Percentiles rank a stretch among this genome's conserved stretches.
Evolutionary conservation across 805 yeast species (phyloP).

Genomic region (Ogataea corticis): DNA sequence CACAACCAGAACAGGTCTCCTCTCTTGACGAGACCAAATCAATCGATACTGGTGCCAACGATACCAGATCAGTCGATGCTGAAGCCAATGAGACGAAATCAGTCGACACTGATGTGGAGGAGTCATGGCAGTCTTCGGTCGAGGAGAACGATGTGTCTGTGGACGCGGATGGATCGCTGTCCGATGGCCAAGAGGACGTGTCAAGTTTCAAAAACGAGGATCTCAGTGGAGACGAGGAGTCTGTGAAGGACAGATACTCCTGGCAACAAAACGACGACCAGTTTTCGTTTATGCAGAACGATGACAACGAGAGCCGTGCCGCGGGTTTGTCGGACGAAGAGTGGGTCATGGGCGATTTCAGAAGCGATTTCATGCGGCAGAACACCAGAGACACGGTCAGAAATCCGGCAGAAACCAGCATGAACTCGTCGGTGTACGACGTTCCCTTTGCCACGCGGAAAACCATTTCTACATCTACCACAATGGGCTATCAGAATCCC

Average conservation of each 20-base stretch:
- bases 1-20: too few species aligned
- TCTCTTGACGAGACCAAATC: not conserved
- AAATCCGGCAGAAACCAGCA: constrained; percentile 3
- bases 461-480: not conserved
- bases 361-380: constrained; percentile 26
- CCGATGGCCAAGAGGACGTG: not conserved
- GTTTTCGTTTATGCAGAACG: constrained; percentile 3
- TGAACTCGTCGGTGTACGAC: constrained; percentile 4
- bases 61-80: not conserved
- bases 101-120: not conserved
- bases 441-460: not conserved
- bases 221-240: constrained; percentile 1
- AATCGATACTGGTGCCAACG: not conserved
- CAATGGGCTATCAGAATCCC: constrained; percentile 2
- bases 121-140: constrained; percentile 5
- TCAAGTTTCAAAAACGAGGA: constrained; percentile 5
- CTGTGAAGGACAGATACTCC: constrained; percentile 10
- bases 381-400: constrained; percentile 27
- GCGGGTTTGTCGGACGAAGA: constrained; percentile 10
- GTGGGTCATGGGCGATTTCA: constrained; percentile 13
- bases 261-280: constrained; percentile 20
- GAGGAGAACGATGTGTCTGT: constrained; percentile 3
- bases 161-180: not conserved
- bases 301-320: constrained; percentile 13
- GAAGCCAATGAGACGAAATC: not conserved